Evolutionary conservation across 176 grass and related monocot species (phyloP).

Genomic region (Miscanthus lutarioriparius): DNA sequence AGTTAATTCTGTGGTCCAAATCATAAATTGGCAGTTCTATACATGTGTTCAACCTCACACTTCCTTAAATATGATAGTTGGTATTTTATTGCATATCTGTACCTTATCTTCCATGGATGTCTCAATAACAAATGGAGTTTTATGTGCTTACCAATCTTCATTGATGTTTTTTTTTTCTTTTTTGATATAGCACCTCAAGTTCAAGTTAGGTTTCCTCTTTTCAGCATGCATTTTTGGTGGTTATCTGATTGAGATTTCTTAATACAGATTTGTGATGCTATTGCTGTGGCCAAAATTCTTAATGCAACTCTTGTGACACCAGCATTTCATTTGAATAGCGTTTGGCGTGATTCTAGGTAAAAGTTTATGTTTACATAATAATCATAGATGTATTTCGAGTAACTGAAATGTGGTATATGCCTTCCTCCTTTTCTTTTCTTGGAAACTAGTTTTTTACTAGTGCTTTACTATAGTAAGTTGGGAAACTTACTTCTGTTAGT

Average conservation of each 20-base stretch:
- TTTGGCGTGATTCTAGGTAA: constrained; percentile 98
- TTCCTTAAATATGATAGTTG: not conserved
- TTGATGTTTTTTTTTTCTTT: not conserved
- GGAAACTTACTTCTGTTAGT: not conserved
- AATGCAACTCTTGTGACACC: constrained; percentile 96
- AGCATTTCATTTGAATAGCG: constrained; percentile 90
- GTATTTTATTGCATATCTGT: not conserved
- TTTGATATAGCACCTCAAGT: not conserved
- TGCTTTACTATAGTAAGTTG: not conserved
- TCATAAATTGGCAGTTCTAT: not conserved
- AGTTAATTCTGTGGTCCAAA: not conserved
- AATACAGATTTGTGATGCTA: constrained; percentile 91
- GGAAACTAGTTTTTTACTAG: not conserved
- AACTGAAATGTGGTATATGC: not conserved
- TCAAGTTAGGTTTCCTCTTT: not conserved
- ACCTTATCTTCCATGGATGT: not conserved
- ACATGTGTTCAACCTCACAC: constrained; percentile 1
- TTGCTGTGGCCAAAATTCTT: constrained; percentile 79
- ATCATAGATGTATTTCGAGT: not conserved
- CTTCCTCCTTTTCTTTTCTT: not conserved
- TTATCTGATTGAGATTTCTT: constrained; percentile 37
- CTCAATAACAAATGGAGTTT: not conserved
- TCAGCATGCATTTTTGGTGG: constrained; percentile 2
- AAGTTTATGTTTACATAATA: constrained; percentile 22
- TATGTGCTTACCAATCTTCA: not conserved